phyloP scores from a whole-genome alignment of 306 rosid species.

The Delonix regia region DNA sequence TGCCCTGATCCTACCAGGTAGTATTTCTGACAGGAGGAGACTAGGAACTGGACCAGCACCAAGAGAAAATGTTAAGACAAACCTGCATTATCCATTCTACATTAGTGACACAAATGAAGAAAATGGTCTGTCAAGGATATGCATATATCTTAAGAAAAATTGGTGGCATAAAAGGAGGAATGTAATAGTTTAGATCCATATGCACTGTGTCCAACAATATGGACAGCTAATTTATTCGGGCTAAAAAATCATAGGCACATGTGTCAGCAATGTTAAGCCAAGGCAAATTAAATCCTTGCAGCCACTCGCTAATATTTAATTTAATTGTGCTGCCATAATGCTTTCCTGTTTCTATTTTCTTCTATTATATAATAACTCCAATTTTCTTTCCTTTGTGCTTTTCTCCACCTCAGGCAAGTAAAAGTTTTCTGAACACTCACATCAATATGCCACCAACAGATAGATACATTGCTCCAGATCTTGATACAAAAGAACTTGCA shows the following conservation, averaged over 20 bases:
- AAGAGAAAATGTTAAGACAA: conserved; percentile 62
- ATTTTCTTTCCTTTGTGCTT: background rate
- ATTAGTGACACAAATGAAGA: conserved; percentile 30
- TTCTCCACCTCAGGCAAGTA: conserved; percentile 7
- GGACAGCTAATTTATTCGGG: conserved; percentile 19
- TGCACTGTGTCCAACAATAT: conserved; percentile 17
- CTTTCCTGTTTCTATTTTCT: background rate
- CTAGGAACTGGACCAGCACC: conserved; percentile 92
- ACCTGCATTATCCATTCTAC: conserved; percentile 52
- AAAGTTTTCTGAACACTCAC: conserved; percentile 57
- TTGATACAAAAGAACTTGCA: conserved; percentile 61
- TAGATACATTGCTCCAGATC: conserved; percentile 59
- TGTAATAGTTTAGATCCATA: conserved; percentile 8
- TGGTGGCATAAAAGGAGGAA: conserved; percentile 23
- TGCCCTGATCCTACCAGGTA: conserved; percentile 70
- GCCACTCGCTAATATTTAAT: conserved; percentile 3
- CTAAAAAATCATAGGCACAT: background rate
- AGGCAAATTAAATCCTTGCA: background rate
- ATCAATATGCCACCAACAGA: conserved; percentile 83
- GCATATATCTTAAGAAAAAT: conserved; percentile 11
- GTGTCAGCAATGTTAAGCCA: background rate
- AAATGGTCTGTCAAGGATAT: conserved; percentile 19
- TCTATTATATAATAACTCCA: background rate
- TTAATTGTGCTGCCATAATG: background rate
- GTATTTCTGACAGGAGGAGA: conserved; percentile 80